A percentile compares a stretch with the other conserved stretches of the same genome.
phyloP scores from a whole-genome alignment of 2,329 filamentous ascomycete species.

The Fusarium heterosporum region DNA sequence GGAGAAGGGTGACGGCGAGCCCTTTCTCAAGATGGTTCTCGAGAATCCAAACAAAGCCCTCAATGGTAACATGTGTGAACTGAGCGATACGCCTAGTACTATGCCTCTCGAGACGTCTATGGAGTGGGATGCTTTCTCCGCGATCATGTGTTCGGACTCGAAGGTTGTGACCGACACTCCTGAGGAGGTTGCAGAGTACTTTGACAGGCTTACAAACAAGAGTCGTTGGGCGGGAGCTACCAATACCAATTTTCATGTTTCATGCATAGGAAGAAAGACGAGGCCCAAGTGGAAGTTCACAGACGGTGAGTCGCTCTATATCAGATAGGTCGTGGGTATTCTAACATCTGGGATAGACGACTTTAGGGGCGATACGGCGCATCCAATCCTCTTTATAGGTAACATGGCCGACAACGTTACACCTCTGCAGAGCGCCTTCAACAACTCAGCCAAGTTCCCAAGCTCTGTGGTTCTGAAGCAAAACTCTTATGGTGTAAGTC shows the following conservation, averaged over 20 bases:
- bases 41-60: constrained; percentile 6
- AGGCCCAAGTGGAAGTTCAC: constrained; percentile 56
- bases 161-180: constrained; percentile 49
- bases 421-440: constrained; percentile 59
- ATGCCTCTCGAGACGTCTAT: constrained; percentile 42
- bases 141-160: constrained; percentile 60
- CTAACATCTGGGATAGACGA: constrained; percentile 40
- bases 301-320: constrained; percentile 42
- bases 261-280: constrained; percentile 54
- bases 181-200: constrained; percentile 51
- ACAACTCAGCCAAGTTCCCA: constrained; percentile 58
- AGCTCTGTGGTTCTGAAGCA: constrained; percentile 61
- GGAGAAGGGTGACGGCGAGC: constrained; percentile 57
- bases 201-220: constrained; percentile 50
- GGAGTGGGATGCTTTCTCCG: constrained; percentile 57
- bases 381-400: constrained; percentile 60
- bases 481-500: constrained; percentile 63
- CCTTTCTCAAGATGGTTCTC: constrained; percentile 55
- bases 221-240: constrained; percentile 59
- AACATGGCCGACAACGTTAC: constrained; percentile 62
- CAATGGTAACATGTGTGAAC: constrained; percentile 37
- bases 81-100: constrained; percentile 47
- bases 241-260: constrained; percentile 55
- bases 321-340: background rate
- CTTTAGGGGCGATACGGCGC: constrained; percentile 52